Evolutionary conservation across 345 rosid species (phyloP).

Genomic region (Firmiana major): DNA sequence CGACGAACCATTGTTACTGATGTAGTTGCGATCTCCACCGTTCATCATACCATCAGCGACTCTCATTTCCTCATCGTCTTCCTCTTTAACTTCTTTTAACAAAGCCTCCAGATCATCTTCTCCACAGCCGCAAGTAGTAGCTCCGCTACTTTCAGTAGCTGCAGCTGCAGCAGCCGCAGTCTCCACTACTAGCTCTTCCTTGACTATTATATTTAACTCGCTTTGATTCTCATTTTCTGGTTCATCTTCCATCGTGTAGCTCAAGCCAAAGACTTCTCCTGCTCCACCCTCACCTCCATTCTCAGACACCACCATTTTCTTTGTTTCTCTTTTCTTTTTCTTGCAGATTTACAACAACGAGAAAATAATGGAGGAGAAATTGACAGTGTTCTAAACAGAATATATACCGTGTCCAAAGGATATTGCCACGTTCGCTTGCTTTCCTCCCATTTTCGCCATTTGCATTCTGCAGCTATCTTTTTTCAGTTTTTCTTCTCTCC

Average conservation of each 20-base stretch:
- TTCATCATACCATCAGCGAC: not conserved
- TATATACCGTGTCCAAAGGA: not conserved
- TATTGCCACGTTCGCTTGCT: not conserved
- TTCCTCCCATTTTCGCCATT: not conserved
- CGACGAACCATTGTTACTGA: slow-evolving; percentile 18
- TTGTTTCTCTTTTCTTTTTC: not conserved
- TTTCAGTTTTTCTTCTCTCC: not conserved
- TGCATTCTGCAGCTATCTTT: not conserved
- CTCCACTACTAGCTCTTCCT: not conserved
- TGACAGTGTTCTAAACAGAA: not conserved
- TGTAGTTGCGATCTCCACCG: not conserved
- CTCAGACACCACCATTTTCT: slow-evolving; percentile 19
- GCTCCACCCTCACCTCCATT: not conserved
- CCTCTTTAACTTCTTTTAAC: slow-evolving; percentile 20
- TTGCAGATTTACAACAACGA: not conserved
- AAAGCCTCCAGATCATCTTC: not conserved
- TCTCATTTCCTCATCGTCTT: slow-evolving; percentile 14
- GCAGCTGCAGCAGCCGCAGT: not conserved
- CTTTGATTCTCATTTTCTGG: not conserved
- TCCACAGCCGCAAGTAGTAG: not conserved
- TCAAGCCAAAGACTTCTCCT: slow-evolving; percentile 7
- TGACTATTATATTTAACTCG: not conserved
- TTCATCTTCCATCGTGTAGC: not conserved
- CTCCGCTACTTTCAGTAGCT: not conserved
- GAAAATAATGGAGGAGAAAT: not conserved